A percentile compares a stretch with the other conserved stretches of the same genome.
These are phyloP conservation scores for Tetrapisispora fleetii DNA, from an alignment of 805 yeast species.

Conservation along the genomic window DNA sequence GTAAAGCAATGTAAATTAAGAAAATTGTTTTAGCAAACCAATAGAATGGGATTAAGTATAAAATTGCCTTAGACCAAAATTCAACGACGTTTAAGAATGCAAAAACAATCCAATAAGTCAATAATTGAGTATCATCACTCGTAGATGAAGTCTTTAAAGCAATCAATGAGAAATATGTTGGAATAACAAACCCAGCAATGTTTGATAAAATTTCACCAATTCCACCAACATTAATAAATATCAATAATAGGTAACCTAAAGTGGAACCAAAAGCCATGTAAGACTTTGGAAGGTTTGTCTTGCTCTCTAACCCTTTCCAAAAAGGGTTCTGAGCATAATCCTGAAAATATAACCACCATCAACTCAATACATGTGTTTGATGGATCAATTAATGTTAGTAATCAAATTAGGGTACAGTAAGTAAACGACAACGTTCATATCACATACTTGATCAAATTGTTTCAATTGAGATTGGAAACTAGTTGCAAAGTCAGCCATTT, in stretches of 20 bases:
- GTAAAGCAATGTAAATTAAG: conserved; percentile 80
- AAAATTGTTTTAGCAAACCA: conserved; percentile 85
- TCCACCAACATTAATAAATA: conserved; percentile 88
- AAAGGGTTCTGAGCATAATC: conserved; percentile 26
- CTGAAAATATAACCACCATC: conserved; percentile 5
- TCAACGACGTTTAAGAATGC: conserved; percentile 85
- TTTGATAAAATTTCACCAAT: conserved; percentile 90
- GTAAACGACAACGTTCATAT: not conserved
- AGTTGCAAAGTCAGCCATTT: conserved; percentile 36
- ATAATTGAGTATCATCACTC: conserved; percentile 74
- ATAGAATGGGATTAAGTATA: conserved; percentile 95
- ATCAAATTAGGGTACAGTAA: not conserved
- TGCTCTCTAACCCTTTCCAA: conserved; percentile 34
- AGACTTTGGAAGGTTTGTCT: conserved; percentile 63
- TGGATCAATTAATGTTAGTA: not conserved
- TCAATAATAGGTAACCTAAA: conserved; percentile 59
- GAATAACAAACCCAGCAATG: conserved; percentile 81
- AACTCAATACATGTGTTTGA: not conserved
- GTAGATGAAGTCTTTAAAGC: conserved; percentile 67
- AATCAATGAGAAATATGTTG: conserved; percentile 77
- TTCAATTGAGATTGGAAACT: conserved; percentile 40
- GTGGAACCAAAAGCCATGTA: conserved; percentile 65
- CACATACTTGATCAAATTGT: conserved; percentile 40
- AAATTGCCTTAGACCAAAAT: conserved; percentile 88
- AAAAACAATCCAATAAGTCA: conserved; percentile 98